Evolutionary conservation across 371 early-diverging fungal genomes (phyloP), one percentile per base, ranked within the genome.

Genomic region (Capillidium heterosporum): DNA sequence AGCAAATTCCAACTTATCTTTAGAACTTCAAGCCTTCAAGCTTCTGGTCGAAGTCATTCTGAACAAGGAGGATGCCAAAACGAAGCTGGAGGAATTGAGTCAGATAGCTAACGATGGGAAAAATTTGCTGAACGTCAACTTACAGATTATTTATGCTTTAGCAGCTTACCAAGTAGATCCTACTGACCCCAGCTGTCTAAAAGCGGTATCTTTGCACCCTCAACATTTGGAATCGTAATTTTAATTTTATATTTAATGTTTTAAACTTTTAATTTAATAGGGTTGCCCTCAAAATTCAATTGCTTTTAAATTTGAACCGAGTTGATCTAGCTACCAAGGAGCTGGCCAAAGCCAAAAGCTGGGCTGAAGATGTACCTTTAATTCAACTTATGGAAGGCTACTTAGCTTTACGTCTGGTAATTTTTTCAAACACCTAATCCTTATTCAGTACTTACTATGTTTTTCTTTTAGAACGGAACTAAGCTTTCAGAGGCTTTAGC

Each of bases 381-480:
- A 84, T 89, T n/a, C 93, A 93, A 67, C 67, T 93, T 60, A 79
- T 87, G 59, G 97, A 96, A 63, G 89, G 90, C 11, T 93, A 92
- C 91, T 77, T 83, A 50, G 82, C 78, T 58, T 70, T 90, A 50
- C 72, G 72, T 40, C 65, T 74, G 40, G 84, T 80, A 72, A 63
- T 65, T 26, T 21, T 17, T 26, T 24, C 23, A 2, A n/a, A n/a
- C n/a, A n/a, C n/a, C n/a, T n/a, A 41, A 5, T 26, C 13, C 47
- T 19, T 40, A 4, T 32, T 32, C 29, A 11, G 5, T 28, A 41
- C 41, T 63, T 7, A 46, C n/a, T 63, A 43, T 63, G 32, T 21
- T 52, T 23, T 24, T 17, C 26, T 47, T 57, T n/a, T 52, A 84
- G 73, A 89, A 86, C 13, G 91, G 87, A 1, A 73, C 78, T 17